Evolutionary conservation across 306 rosid genomes (phyloP), one percentile per base, ranked within the genome.

Genomic region (Macrotyloma uniflorum): DNA sequence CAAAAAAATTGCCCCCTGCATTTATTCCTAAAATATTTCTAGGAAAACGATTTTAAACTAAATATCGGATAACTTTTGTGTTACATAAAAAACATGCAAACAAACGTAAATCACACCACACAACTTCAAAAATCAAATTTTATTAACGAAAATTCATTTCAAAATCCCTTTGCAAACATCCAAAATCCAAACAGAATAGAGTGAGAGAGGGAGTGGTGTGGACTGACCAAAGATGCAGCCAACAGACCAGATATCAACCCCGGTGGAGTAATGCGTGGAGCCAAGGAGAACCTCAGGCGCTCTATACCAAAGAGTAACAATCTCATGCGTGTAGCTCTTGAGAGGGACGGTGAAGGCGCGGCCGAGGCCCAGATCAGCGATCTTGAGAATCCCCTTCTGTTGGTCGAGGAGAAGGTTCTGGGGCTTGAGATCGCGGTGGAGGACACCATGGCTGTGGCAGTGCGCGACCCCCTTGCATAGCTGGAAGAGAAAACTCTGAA

Each of bases 261-360:
- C 97, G 26, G 98, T 94, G 64, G 98, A 94, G 82, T 94, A 94
- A 50, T 91, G 96, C 2, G 96, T 80, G 15, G 97, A 88, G 15
- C 98, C 98, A 6, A 95, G 91, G 32, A 95, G 83, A 72, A 95
- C 98, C 88, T 95, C 98, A 0, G 98, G 98, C 0, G 98, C 98
- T 26, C 98, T 83, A 8, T 95, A 95, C 98, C 98, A 95, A 20
- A 95, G 98, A 2, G 98, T 95, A 5, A 95, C 98, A 43, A 95
- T 93, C 87, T 95, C 98, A 58, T 95, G 98, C 12, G 98, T 95
- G 73, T 91, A 95, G 72, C 97, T 91, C 90, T 95, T 95, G 5
- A 95, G 89, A 9, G 98, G 98, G 11, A 95, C 98, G 19, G 98
- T 92, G 79, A 95, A 95, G 33, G 98, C 96, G 0, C 98, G 84